phyloP scores from a whole-genome alignment of 331 rosid genomes.

The Ulmus americana region DNA sequence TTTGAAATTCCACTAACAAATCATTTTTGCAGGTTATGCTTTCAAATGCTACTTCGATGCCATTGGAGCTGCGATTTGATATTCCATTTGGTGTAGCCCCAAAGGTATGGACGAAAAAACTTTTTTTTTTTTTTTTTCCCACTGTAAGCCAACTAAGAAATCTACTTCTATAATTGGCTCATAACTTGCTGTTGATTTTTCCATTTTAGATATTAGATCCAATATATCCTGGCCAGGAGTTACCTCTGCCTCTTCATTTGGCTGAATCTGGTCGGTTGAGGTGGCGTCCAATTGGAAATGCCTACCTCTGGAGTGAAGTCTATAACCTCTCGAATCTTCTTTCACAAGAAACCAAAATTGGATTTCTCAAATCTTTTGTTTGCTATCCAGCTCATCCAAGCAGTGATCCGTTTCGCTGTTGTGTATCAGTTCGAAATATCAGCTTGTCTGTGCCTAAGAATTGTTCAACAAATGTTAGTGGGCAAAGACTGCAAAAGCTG shows the following conservation, averaged over 20 bases:
- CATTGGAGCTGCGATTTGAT: slow-evolving; percentile 90
- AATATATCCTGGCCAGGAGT: slow-evolving; percentile 74
- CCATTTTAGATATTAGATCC: slow-evolving; percentile 78
- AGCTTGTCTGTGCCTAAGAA: slow-evolving; percentile 49
- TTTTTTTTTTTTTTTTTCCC: neutral
- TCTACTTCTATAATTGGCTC: neutral
- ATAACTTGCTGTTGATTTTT: neutral
- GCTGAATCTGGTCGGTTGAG: slow-evolving; percentile 89
- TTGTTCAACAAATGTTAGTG: slow-evolving; percentile 21
- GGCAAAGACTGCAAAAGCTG: slow-evolving; percentile 15
- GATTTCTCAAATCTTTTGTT: slow-evolving; percentile 69
- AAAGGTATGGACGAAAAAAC: slow-evolving; percentile 41
- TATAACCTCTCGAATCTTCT: slow-evolving; percentile 75
- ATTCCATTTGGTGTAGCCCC: slow-evolving; percentile 90
- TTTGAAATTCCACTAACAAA: slow-evolving; percentile 19
- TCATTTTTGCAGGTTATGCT: slow-evolving; percentile 66
- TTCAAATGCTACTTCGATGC: slow-evolving; percentile 61
- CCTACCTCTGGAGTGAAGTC: slow-evolving; percentile 92
- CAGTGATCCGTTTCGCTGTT: slow-evolving; percentile 83
- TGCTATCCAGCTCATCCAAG: slow-evolving; percentile 90
- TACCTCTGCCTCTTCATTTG: slow-evolving; percentile 90
- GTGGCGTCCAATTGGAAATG: slow-evolving; percentile 85
- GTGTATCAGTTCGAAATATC: slow-evolving; percentile 63
- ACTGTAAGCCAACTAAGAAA: neutral
- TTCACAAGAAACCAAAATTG: slow-evolving; percentile 54